Base-by-base conservation (phyloP, 306 rosid species). In the Vicia faba region DNA sequence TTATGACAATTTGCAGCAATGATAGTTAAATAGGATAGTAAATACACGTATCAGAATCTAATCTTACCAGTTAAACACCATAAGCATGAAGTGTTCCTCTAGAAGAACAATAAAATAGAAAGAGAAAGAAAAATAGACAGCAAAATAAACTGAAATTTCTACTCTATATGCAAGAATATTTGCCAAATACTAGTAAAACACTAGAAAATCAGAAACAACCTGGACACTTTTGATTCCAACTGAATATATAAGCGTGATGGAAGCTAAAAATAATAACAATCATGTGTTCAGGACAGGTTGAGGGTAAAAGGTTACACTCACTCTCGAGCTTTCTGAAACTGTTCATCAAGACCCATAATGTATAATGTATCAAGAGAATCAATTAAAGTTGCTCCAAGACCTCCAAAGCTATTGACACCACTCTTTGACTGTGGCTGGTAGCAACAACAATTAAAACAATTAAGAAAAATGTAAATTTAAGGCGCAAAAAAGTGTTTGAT, bases 331-430 rank as follows among this genome's bases (percentile, higher is more conserved):
- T 59, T 95, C 77, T 86, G 86, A 81, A 95, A 95, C 83, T 95
- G 83, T 50, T 95, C 85, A 63, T 87, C 50, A 72, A 95, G 99
- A 75, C 96, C 99, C 99, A 95, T 95, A 62, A 95, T 95, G 70
- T 86, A 88, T 39, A 95, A 75, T 3, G 99, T 95, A 78, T 88
- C 99, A 55, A 95, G 99, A 68, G 99, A 84, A 70, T 95, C 99
- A 63, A 95, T 59, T 85, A 95, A 28, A 66, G 99, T 95, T 75
- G 99, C 99, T 81, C 99, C 99, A 78, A 95, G 97, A 66, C 99
- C 97, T 79, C 99, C 97, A 78, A 95, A 95, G 91, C 99, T 88
- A 82, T 95, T 77, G 62, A 87, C 86, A 81, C 99, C 99, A 72
- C 62, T 82, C 85, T 85, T 90, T 46, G 97, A 74, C 75, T 95